Base-by-base conservation (phyloP, 805 yeast genomes). In the Saturnispora zaruensis region DNA sequence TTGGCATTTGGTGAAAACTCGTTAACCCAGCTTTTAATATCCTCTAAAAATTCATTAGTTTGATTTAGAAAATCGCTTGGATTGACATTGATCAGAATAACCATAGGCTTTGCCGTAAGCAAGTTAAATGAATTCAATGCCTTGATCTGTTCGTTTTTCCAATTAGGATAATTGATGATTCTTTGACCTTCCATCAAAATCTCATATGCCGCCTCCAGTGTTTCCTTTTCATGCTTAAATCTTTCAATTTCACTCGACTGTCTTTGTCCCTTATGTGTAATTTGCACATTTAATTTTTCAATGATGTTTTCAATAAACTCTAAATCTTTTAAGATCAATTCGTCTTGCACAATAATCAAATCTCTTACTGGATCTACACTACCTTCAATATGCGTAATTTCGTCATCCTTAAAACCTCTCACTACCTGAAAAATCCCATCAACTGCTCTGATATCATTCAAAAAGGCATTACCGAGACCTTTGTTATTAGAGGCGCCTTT, bases 91-190 rank as follows among this genome's bases (percentile, higher is more conserved):
- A 91, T 83, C 63, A 93, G 78, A 74, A 87, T 90, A 61, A 95
- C 89, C 61, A 93, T 78, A 56, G 98, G 96, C 72, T 93, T 93
- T 56, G 99, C 96, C 13, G 98, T 89, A 63, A 93, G 77, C 62
- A 93, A 77, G 60, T 79, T 78, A 85, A 90, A 85, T 51, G 77
- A 60, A 78, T 93, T 93, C 74, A 93, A 84, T 49, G 79, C 74
- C 69, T 88, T 97, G 51, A 93, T 91, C 73, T 93, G 96, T 72
- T 87, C 89, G 55, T 82, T 75, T 48, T 86, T 73, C 99, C 99
- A 93, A 57, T 73, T 74, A 59, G 82, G 85, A 63, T 56, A 56
- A 64, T 88, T 90, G 59, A 91, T 87, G 55, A 93, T 82, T 73
- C 96, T 85, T 63, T 85, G 81, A 54, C 96, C 97, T 51, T 73